Evolutionary conservation across 2,329 filamentous ascomycete genomes (phyloP).

Genomic region (Diaporthe sp.): DNA sequence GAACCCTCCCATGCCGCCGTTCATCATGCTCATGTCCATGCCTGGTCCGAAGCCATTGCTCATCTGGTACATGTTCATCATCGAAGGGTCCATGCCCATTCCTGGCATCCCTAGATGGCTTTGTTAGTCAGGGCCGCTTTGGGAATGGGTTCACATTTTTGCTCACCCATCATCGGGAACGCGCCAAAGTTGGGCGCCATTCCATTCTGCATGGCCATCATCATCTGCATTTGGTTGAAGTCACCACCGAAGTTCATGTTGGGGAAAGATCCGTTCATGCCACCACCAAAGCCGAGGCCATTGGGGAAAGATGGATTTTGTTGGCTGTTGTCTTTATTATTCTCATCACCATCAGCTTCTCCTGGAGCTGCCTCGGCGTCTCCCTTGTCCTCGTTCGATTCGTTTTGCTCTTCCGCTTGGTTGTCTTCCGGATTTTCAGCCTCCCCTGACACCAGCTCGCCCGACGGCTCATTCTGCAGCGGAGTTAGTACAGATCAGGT

Average conservation of each 20-base stretch:
- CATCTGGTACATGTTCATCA: constrained; percentile 79
- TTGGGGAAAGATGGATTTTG: constrained; percentile 41
- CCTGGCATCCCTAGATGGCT: constrained; percentile 73
- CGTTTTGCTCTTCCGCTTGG: constrained; percentile 24
- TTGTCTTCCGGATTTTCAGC: constrained; percentile 34
- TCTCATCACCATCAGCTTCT: constrained; percentile 44
- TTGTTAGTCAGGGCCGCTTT: constrained; percentile 43
- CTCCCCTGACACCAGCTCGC: constrained; percentile 22
- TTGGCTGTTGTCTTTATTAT: constrained; percentile 45
- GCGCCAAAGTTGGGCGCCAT: constrained; percentile 67
- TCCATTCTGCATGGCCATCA: constrained; percentile 81
- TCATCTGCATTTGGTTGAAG: constrained; percentile 79
- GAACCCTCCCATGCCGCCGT: constrained; percentile 83
- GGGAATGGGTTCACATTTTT: neutral
- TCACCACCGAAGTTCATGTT: constrained; percentile 73
- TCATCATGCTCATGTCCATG: constrained; percentile 81
- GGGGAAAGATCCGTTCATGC: constrained; percentile 61
- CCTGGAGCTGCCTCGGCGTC: constrained; percentile 41
- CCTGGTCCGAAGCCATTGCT: constrained; percentile 80
- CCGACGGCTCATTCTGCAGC: constrained; percentile 9
- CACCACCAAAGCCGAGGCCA: constrained; percentile 47
- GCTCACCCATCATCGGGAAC: constrained; percentile 90
- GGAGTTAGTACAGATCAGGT: constrained; percentile 1
- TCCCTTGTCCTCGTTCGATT: constrained; percentile 29
- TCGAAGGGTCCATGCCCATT: constrained; percentile 86